Evolutionary conservation across 345 rosid species (phyloP), one percentile per base, ranked within the genome.

Genomic region (Murraya koenigii): DNA sequence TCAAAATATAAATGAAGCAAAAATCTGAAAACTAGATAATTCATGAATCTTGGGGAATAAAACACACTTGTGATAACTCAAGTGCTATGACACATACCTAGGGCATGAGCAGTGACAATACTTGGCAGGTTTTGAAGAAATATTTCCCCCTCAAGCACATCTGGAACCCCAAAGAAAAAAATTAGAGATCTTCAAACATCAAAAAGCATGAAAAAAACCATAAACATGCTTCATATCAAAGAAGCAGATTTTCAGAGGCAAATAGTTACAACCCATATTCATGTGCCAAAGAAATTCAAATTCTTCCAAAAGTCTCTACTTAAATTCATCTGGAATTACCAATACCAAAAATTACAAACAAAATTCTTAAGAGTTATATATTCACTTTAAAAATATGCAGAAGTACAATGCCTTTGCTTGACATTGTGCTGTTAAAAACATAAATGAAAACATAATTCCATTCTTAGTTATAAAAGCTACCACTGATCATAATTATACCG

Each of bases 121-220:
- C 99, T 96, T 69, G 99, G 98, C 86, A 94, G 84, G 87, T 94
- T 96, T 72, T 94, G 99, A 79, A 96, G 97, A 90, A 96, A 96
- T 84, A 96, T 88, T 84, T 96, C 94, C 74, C 99, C 98, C 81
- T 91, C 92, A 8, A 96, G 97, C 80, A 94, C 94, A 86, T 94
- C 98, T 96, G 86, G n/a, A 74, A 71, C 55, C 54, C 35, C 80
- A 80, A 80, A 17, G 26, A 64, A 72, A 80, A 10, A 1, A 75
- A 38, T 47, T 52, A 82, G 60, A 78, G 77, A 67, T 64, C 44
- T 35, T 64, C 73, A 80, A 62, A 28, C 52, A 36, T 73, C 15
- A 15, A 67, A 78, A 52, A 17, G 28, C 23, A 78, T 26, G 17
- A 17, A 11, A 41, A 78, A 36, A 69, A 65, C 41, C 6, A 19